Base-by-base conservation (phyloP, 2,329 filamentous ascomycete genomes). In the Malbranchea zuffiana region DNA sequence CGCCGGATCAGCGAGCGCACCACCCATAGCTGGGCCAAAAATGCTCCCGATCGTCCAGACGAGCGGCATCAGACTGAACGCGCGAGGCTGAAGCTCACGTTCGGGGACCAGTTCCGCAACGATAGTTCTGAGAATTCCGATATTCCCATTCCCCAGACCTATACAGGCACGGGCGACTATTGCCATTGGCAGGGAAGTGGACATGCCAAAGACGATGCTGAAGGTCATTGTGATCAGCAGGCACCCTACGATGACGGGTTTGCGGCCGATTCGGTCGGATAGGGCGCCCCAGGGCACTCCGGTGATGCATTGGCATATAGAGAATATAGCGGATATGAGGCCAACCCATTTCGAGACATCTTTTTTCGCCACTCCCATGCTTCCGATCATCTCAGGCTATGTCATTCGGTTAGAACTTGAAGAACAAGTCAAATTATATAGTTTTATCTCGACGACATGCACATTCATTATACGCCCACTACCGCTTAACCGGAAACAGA, bases 61-160 rank as follows among this genome's bases (percentile, higher is more conserved):
- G 11, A 96, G 63, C 3, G 88, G 88, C 87, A 96, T 95, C 30
- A 96, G 69, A 45, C 80, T 86, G 58, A 96, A 96, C 0, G 90
- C 90, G 35, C 77, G 69, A 0, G 88, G 87, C 53, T 95, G 88
- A 5, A 94, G 67, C 52, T 86, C 81, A 55, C 74, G 85, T 56
- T 90, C 78, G 0, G 85, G 82, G 1, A 94, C 86, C 71, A 95
- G 78, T 58, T 95, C 88, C 0, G 88, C 88, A 2, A 95, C 86
- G 65, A 90, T 85, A 11, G 85, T 93, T 46, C 87, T 68, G 45
- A 95, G 80, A 44, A 95, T 95, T 1, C 90, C 82, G n/a, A 88
- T 80, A 53, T 95, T 96, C 37, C 88, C 90, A 53, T 94, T 95
- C 29, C 82, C 78, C 6, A 79, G 71, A 1, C 90, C 88, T 48